These are phyloP conservation scores for Petunia secreta DNA, from an alignment of 257 asterid species.

Conservation along the genomic window DNA sequence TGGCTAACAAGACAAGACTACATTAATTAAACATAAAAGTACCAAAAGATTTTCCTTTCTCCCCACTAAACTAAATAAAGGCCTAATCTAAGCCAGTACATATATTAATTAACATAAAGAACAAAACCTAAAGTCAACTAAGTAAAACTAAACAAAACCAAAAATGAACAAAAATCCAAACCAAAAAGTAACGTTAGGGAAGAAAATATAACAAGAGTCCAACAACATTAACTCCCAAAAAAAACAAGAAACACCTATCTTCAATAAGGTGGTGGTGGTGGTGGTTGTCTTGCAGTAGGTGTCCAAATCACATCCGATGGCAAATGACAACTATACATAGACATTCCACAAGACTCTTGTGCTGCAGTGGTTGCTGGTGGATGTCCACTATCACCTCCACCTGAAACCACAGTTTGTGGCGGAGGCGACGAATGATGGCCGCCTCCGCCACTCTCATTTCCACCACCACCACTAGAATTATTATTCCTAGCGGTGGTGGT, in stretches of 20 bases:
- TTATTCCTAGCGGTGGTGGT: conserved; percentile 9
- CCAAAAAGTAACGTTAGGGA: not conserved
- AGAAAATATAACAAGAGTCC: not conserved
- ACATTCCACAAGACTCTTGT: conserved; percentile 32
- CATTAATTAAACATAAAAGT: not conserved
- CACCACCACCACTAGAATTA: conserved; percentile 27
- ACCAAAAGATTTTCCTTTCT: not conserved
- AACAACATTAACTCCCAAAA: not conserved
- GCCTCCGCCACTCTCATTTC: conserved; percentile 27
- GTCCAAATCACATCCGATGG: conserved; percentile 66
- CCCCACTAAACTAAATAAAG: not conserved
- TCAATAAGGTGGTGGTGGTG: conserved; percentile 35
- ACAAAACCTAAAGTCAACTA: not conserved
- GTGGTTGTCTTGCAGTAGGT: conserved; percentile 61
- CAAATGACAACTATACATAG: conserved; percentile 43
- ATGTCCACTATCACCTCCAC: conserved; percentile 46
- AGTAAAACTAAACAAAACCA: not conserved
- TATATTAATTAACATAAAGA: not conserved
- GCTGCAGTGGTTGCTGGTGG: conserved; percentile 22
- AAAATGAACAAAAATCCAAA: not conserved
- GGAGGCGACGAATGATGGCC: conserved; percentile 36
- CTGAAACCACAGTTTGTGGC: conserved; percentile 39
- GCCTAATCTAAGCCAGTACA: not conserved
- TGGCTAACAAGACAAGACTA: not conserved
- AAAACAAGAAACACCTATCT: not conserved